Evolutionary conservation across 148 eudicot species (phyloP), one percentile per base, ranked within the genome.

Genomic region (Rheum nobile): DNA sequence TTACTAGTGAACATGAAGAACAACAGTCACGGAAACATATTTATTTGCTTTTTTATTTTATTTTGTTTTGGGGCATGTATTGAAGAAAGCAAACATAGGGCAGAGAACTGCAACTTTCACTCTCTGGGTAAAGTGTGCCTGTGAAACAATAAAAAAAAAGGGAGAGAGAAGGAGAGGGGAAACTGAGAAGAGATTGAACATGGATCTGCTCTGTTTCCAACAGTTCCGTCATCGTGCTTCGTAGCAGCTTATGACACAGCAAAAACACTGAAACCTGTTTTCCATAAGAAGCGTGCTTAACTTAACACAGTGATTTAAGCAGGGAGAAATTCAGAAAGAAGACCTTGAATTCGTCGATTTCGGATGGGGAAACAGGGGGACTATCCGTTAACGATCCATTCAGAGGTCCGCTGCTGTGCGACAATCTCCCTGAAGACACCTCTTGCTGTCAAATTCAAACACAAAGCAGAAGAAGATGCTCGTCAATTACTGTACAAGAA

Each of bases 401-500:
- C 12, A 91, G 81, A 65, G 98, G 98, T 65, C 98, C 98, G 78
- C 98, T 94, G 77, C 96, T 89, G 72, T 94, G 98, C 2, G 98
- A 94, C 1, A 91, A 87, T 77, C 98, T 80, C 37, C 97, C 97
- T 11, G 98, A 91, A 19, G 98, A 91, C 52, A 86, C 93, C 44
- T 95, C 97, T 76, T 95, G 98, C 97, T 91, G 96, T 67, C 26
- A 21, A 71, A 39, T 65, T 65, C 41, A 65, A 65, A 31, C 9
- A 34, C 19, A 29, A 2, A 63, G 28, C 9, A 47, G 26, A 59
- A 17, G 10, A 26, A 12, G 26, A 61, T 29, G 19, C 67, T 24
- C 67, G 11, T 65, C 32, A 65, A 41, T 54, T 28, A 14, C 35
- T 29, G 67, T 61, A 61, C 67, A 28, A 3, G 4, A 55, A 55